Base-by-base conservation (phyloP, 768 basidiomycete genomes). In the Trametes sanguinea region DNA sequence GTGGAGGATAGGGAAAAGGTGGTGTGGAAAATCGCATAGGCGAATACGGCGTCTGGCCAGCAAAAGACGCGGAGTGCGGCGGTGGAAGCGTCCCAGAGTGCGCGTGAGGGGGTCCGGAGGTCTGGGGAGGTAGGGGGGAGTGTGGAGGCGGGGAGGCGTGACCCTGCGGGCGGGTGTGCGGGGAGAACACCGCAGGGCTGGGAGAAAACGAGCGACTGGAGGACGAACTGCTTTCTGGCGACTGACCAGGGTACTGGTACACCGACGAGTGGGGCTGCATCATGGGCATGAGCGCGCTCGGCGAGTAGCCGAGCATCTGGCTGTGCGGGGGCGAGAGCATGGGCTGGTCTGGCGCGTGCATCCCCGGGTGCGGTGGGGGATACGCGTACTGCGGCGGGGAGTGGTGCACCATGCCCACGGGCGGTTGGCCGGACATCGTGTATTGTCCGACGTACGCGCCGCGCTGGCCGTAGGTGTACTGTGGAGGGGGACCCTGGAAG, bases 381-480 rank as follows among this genome's bases (percentile, higher is more conserved):
- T 69, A 68, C 51, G 65, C 67, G 66, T 66, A 68, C 63, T 64
- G 68, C 2, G 70, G 63, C 16, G 67, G 59, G 45, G 69, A 51
- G 14, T 64, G 51, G 51, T 68, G 67, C 16, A 63, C 57, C 56
- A 70, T 65, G 61, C 63, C 61, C n/a, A 62, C 60, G 53, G 60
- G 64, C 30, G 67, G 56, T 42, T 78, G 81, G 2, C 77, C 62
- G 66, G 82, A 73, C 71, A 82, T 74, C 68, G 77, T 71, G 74
- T 85, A 85, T 72, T 77, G 82, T 57, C 78, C 77, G 30, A 75
- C 68, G 61, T 78, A 81, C 66, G 68, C 68, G 30, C 68, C 46
- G 22, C 67, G 73, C 35, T 77, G 78, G 62, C 70, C 67, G 54
- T 67, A 64, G 33, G 66, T 22, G 17, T 65, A 68, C 43, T 67